Conservation (phyloP, 1,284 basidiomycete genomes). For the Anthracocystis panici-leucophaei region DNA sequence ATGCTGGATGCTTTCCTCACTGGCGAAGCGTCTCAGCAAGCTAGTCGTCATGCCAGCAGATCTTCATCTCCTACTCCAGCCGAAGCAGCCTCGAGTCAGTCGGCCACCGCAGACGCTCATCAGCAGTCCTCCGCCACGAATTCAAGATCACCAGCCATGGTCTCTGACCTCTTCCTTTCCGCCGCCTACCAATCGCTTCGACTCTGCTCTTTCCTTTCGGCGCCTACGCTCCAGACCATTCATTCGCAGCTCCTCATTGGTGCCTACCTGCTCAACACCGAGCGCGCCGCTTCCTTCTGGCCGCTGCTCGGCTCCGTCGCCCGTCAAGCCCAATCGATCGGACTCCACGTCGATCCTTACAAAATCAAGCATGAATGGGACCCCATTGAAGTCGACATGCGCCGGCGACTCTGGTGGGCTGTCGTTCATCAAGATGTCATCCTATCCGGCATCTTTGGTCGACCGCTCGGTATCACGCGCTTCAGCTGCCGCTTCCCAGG, state of each 20-base stretch:
- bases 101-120: background rate
- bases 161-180: constrained; percentile 46
- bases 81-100: background rate
- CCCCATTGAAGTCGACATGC: constrained; percentile 37
- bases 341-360: constrained; percentile 46
- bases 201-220: constrained; percentile 44
- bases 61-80: constrained; percentile 14
- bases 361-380: constrained; percentile 39
- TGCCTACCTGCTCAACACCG: constrained; percentile 47
- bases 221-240: constrained; percentile 48
- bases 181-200: constrained; percentile 49
- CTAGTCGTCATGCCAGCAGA: constrained; percentile 27
- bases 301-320: constrained; percentile 45
- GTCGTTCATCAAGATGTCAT: constrained; percentile 49
- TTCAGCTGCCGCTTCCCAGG: constrained; percentile 41
- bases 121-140: background rate
- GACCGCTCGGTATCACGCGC: constrained; percentile 42
- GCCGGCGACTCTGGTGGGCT: constrained; percentile 50
- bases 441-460: constrained; percentile 48
- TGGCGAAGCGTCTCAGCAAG: constrained; percentile 28
- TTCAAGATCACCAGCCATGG: constrained; percentile 33
- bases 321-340: constrained; percentile 50
- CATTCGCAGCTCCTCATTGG: constrained; percentile 54
- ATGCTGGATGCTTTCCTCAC: constrained; percentile 41
- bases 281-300: constrained; percentile 47